A percentile compares a stretch with the other conserved stretches of the same genome.
These are phyloP conservation scores for Eucalyptus regnans DNA, from an alignment of 345 rosid genomes.

Conservation along the genomic window DNA sequence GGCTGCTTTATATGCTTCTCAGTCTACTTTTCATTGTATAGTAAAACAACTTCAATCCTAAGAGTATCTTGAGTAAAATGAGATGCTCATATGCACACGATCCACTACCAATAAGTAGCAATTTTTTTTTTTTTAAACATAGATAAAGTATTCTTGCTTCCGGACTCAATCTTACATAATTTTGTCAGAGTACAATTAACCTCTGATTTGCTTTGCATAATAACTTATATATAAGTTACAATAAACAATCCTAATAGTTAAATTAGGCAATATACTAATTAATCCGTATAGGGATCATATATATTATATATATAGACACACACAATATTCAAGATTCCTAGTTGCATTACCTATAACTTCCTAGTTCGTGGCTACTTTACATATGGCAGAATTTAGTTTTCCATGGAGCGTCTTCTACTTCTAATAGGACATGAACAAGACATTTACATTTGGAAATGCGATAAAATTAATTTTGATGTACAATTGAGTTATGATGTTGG, in stretches of 20 bases:
- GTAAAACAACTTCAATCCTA: background rate
- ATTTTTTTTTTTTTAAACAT: background rate
- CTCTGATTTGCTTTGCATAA: background rate
- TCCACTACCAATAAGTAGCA: background rate
- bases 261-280: background rate
- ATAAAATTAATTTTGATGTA: background rate
- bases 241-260: background rate
- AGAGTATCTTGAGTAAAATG: background rate
- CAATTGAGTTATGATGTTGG: background rate
- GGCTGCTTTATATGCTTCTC: background rate
- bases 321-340: background rate
- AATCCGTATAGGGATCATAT: background rate
- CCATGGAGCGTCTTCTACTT: background rate
- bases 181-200: background rate
- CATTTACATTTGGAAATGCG: background rate
- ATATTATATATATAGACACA: background rate
- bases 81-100: background rate
- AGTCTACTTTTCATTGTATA: background rate
- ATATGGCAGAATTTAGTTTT: background rate
- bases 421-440: background rate
- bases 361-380: background rate
- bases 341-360: background rate
- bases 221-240: background rate
- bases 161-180: background rate
- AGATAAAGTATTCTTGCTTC: background rate